Conservation (phyloP, 2,329 filamentous ascomycete species). For the Ilyonectria sp. region DNA sequence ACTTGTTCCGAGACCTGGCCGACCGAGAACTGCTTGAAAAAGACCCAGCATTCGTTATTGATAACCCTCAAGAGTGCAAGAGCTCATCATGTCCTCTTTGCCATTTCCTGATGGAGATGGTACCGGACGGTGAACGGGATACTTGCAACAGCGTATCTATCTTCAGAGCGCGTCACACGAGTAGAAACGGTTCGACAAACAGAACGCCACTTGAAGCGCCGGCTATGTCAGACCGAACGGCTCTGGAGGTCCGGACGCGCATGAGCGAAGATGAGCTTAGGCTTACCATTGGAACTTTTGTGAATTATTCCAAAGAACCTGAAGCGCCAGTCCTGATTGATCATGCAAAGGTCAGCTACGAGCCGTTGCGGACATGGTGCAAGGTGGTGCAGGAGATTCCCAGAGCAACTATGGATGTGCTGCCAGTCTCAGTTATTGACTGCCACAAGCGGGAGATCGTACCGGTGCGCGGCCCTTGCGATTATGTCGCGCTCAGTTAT, state of each 20-base stretch:
- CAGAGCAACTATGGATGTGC: slow-evolving; percentile 6
- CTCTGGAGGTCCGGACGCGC: neutral
- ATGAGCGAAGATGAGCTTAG: no score
- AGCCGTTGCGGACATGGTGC: slow-evolving; percentile 10
- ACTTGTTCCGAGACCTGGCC: neutral
- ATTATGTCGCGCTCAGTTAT: slow-evolving; percentile 31
- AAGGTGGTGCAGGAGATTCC: neutral
- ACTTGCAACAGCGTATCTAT: neutral
- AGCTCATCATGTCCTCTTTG: slow-evolving; percentile 13
- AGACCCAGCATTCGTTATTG: slow-evolving; percentile 3
- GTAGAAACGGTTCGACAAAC: slow-evolving; percentile 6
- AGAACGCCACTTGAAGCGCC: neutral
- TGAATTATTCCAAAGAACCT: slow-evolving; percentile 21
- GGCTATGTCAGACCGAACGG: neutral
- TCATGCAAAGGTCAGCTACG: slow-evolving; percentile 9
- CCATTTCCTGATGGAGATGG: slow-evolving; percentile 8
- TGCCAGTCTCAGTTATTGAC: slow-evolving; percentile 28
- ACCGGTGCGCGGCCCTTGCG: slow-evolving; percentile 16
- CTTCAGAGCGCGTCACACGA: neutral
- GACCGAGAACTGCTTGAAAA: neutral
- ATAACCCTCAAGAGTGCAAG: slow-evolving; percentile 6
- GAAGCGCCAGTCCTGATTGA: slow-evolving; percentile 40
- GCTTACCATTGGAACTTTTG: neutral
- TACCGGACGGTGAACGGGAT: slow-evolving; percentile 7
- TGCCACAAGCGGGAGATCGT: slow-evolving; percentile 23